Evolutionary conservation across 805 yeast genomes (phyloP).

Genomic region (Yarrowia phangngaensis): DNA sequence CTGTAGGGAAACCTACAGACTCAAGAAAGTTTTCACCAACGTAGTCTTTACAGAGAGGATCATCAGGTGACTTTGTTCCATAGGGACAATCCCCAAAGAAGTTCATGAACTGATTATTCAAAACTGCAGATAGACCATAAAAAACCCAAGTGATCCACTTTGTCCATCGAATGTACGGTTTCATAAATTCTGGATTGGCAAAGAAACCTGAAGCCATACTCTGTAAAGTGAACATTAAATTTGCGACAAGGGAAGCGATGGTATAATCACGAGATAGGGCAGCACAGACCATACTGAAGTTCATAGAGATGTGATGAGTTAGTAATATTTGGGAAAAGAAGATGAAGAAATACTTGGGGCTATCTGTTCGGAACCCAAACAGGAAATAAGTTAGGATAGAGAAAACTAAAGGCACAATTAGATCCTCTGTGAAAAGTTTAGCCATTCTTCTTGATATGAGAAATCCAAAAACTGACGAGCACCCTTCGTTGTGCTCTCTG

Average conservation of each 20-base stretch:
- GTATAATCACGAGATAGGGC: constrained; percentile 60
- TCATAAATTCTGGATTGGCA: constrained; percentile 67
- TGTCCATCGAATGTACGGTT: constrained; percentile 83
- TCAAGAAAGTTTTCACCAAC: constrained; percentile 54
- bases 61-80: constrained; percentile 31
- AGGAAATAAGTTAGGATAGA: constrained; percentile 64
- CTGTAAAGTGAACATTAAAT: constrained; percentile 64
- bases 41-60: constrained; percentile 47
- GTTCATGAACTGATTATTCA: constrained; percentile 61
- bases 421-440: constrained; percentile 64
- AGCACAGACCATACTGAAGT: constrained; percentile 51
- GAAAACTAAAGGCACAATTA: constrained; percentile 57
- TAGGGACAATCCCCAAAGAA: constrained; percentile 57
- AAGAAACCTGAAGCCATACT: constrained; percentile 79
- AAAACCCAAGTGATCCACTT: constrained; percentile 72
- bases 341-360: constrained; percentile 51
- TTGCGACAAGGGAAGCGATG: constrained; percentile 57
- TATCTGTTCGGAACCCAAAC: constrained; percentile 60
- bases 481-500: constrained; percentile 67
- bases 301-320: constrained; percentile 53
- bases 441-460: constrained; percentile 61
- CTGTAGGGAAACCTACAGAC: constrained; percentile 55
- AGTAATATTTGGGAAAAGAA: constrained; percentile 60
- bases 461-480: constrained; percentile 64
- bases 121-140: constrained; percentile 69